phyloP scores from a whole-genome alignment of 2,329 filamentous ascomycete genomes.

The Talaromyces sp. region DNA sequence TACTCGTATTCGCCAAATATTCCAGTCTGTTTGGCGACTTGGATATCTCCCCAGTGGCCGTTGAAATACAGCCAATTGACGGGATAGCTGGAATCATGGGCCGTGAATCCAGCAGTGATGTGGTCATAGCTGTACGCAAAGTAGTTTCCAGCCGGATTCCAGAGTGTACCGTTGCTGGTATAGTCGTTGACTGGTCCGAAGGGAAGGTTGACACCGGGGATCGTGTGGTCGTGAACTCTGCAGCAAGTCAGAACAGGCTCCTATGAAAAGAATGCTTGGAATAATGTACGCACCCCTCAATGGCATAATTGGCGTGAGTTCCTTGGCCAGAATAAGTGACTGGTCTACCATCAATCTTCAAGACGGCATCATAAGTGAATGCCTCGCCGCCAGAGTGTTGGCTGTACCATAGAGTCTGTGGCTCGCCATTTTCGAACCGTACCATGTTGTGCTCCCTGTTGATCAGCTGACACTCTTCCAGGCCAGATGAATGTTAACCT shows the following conservation, averaged over 20 bases:
- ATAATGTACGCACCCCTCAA: slow-evolving; percentile 38
- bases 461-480: neutral
- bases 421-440: slow-evolving; percentile 57
- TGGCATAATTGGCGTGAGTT: slow-evolving; percentile 64
- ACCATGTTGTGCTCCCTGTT: slow-evolving; percentile 64
- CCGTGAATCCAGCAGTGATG: slow-evolving; percentile 40
- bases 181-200: slow-evolving; percentile 53
- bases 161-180: slow-evolving; percentile 53
- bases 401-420: slow-evolving; percentile 59
- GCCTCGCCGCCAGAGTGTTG: slow-evolving; percentile 63
- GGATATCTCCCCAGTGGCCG: slow-evolving; percentile 62
- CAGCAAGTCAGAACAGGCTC: neutral
- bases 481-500: slow-evolving; percentile 19
- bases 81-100: slow-evolving; percentile 48
- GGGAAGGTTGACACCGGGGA: slow-evolving; percentile 59
- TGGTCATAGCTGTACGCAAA: slow-evolving; percentile 56
- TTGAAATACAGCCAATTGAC: slow-evolving; percentile 55
- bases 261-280: neutral
- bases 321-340: slow-evolving; percentile 59
- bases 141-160: slow-evolving; percentile 58
- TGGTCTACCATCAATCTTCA: slow-evolving; percentile 55
- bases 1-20: slow-evolving; percentile 57
- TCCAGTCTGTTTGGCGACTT: slow-evolving; percentile 49
- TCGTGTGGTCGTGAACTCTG: slow-evolving; percentile 58
- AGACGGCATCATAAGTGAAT: slow-evolving; percentile 55